Evolutionary conservation across 352 stramenopile species (phyloP).

Genomic region (Phytophthora macrochlamydospora): DNA sequence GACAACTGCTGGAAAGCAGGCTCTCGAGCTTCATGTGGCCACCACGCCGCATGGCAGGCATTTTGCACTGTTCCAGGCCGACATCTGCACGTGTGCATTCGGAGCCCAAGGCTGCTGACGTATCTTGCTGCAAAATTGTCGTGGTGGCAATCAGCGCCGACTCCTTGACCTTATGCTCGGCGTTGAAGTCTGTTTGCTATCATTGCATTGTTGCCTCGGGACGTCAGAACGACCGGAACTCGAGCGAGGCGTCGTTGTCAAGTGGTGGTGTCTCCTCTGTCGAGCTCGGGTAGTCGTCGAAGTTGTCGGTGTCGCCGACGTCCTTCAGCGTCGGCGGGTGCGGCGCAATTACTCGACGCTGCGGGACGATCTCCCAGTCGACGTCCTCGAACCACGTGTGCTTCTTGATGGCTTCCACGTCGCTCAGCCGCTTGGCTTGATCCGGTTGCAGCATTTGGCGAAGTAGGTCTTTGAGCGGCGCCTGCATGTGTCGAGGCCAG

Average conservation of each 20-base stretch:
- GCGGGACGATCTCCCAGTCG: slow-evolving; percentile 62
- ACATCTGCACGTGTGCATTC: background rate
- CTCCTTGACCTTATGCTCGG: background rate
- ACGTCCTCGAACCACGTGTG: slow-evolving; percentile 75
- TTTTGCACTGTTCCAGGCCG: background rate
- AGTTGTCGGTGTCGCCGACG: slow-evolving; percentile 61
- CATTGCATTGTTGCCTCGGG: background rate
- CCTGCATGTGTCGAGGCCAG: slow-evolving; percentile 52
- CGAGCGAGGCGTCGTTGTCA: slow-evolving; percentile 29
- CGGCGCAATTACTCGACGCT: slow-evolving; percentile 49
- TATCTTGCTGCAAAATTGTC: background rate
- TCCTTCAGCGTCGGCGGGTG: slow-evolving; percentile 42
- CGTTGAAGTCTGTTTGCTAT: background rate
- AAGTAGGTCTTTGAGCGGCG: slow-evolving; percentile 65
- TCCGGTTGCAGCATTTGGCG: slow-evolving; percentile 68
- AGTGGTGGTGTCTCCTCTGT: slow-evolving; percentile 47
- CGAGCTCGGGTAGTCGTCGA: slow-evolving; percentile 71
- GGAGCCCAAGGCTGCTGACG: background rate
- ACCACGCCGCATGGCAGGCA: slow-evolving; percentile 1
- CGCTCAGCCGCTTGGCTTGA: slow-evolving; percentile 48
- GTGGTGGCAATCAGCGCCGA: background rate
- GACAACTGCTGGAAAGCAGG: background rate
- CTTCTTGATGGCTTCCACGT: slow-evolving; percentile 50
- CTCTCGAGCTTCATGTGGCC: background rate
- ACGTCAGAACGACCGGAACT: slow-evolving; percentile 52